Evolutionary conservation across 768 basidiomycete genomes (phyloP).

Genomic region (Piloderma croceum): DNA sequence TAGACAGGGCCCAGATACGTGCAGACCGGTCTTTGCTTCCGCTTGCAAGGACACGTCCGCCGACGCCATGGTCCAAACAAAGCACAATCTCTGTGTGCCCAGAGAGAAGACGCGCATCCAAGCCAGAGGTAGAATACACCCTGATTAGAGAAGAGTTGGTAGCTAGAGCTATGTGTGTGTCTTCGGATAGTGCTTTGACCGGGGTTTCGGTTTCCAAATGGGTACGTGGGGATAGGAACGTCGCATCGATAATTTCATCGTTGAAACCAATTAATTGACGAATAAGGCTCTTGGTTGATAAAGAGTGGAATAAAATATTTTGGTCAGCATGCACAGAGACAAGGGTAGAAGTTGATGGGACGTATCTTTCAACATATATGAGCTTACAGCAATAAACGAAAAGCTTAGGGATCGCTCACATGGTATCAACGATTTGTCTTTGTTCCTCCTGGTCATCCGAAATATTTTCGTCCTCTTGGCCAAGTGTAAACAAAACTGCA

Average conservation of each 20-base stretch:
- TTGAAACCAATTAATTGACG: slow-evolving; percentile 95
- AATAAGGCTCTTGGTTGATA: slow-evolving; percentile 53
- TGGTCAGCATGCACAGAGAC: slow-evolving; percentile 92
- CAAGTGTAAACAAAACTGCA: slow-evolving; percentile 54
- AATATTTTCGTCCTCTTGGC: slow-evolving; percentile 40
- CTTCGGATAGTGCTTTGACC: slow-evolving; percentile 33
- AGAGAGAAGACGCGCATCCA: slow-evolving; percentile 80
- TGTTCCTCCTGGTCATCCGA: slow-evolving; percentile 69
- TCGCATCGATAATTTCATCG: slow-evolving; percentile 92
- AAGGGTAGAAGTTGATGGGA: slow-evolving; percentile 56
- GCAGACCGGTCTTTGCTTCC: slow-evolving; percentile 91
- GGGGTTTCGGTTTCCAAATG: slow-evolving; percentile 15
- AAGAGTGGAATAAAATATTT: slow-evolving; percentile 89
- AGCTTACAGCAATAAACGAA: slow-evolving; percentile 1
- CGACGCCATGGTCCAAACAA: slow-evolving; percentile 63
- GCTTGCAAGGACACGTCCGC: slow-evolving; percentile 73
- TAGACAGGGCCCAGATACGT: slow-evolving; percentile 66
- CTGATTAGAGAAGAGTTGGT: slow-evolving; percentile 96
- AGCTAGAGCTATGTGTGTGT: slow-evolving; percentile 86
- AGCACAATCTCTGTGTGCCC: slow-evolving; percentile 93
- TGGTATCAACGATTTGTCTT: slow-evolving; percentile 71
- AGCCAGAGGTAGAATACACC: slow-evolving; percentile 68
- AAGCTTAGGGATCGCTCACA: slow-evolving; percentile 51
- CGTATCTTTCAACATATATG: no score
- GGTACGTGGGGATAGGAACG: slow-evolving; percentile 54